A percentile compares a stretch with the other conserved stretches of the same genome.
Conservation (phyloP, 139 green algal genomes). For the Coccomyxa sp. region DNA sequence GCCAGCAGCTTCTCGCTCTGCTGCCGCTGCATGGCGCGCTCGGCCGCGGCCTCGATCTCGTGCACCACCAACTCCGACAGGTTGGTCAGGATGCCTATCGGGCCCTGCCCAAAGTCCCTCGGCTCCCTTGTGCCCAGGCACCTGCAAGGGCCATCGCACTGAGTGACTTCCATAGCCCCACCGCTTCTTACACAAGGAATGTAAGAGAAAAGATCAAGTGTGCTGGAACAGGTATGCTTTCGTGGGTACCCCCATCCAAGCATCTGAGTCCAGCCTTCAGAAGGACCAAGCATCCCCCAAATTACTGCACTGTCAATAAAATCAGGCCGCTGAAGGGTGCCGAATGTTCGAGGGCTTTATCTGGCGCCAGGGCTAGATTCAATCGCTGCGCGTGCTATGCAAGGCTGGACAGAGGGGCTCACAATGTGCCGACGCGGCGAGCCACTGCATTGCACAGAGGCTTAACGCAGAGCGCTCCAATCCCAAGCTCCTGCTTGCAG, state of each 20-base stretch:
- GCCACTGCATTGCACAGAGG: not conserved
- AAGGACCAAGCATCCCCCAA: not conserved
- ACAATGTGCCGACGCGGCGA: not conserved
- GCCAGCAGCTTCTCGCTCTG: slow-evolving; percentile 4
- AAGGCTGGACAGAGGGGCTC: not conserved
- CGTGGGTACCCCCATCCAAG: not conserved
- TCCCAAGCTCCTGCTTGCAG: not conserved
- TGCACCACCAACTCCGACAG: slow-evolving; percentile 77
- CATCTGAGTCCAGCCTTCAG: not conserved
- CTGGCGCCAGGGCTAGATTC: no score
- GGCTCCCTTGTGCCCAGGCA: not conserved
- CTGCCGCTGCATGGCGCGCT: slow-evolving; percentile 2
- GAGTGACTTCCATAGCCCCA: no score
- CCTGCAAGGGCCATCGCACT: not conserved
- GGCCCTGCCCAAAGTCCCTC: not conserved
- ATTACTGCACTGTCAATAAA: no score
- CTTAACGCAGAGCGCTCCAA: not conserved
- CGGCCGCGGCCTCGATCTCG: slow-evolving; percentile 60
- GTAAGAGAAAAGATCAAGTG: not conserved
- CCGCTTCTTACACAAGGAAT: not conserved
- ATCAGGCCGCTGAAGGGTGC: not conserved
- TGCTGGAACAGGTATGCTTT: not conserved
- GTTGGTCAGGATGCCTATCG: slow-evolving; percentile 66
- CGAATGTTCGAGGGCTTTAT: not conserved
- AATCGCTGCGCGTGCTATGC: no score